Percentiles rank a stretch among this genome's conserved stretches.
phyloP scores from a whole-genome alignment of 1,284 basidiomycete species.

The Entoloma clypeatum region DNA sequence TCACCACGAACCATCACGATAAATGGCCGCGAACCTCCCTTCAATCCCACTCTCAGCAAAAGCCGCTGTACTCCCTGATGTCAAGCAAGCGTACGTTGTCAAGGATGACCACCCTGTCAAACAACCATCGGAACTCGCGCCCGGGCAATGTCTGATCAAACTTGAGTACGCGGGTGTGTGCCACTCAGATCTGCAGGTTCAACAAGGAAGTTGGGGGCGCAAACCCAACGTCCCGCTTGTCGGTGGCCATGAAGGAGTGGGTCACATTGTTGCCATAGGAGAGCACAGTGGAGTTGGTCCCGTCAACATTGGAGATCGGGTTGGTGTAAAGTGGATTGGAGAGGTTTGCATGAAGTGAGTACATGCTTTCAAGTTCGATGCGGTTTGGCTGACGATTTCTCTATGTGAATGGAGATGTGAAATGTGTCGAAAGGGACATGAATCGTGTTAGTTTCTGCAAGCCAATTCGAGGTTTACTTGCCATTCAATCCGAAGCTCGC shows the following conservation, averaged over 20 bases:
- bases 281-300: constrained; percentile 43
- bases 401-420: constrained; percentile 14
- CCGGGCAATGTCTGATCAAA: constrained; percentile 66
- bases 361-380: background rate
- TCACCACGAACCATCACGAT: background rate
- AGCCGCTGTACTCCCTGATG: constrained; percentile 43
- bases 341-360: constrained; percentile 49
- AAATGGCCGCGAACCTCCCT: constrained; percentile 13
- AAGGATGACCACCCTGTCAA: constrained; percentile 45
- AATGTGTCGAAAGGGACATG: constrained; percentile 36
- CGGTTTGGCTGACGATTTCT: background rate
- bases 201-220: constrained; percentile 57
- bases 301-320: constrained; percentile 52
- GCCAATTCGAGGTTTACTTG: background rate
- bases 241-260: constrained; percentile 68
- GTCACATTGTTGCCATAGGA: constrained; percentile 63
- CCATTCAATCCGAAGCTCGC: constrained; percentile 11
- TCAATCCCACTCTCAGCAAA: constrained; percentile 44
- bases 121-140: constrained; percentile 53
- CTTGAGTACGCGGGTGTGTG: constrained; percentile 62
- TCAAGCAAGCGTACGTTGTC: constrained; percentile 33
- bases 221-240: constrained; percentile 53
- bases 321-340: constrained; percentile 75
- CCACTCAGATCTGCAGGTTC: constrained; percentile 64
- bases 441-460: constrained; percentile 49